A percentile compares a stretch with the other conserved stretches of the same genome.
Evolutionary conservation across 805 yeast genomes (phyloP).

Genomic region (Ogataea pilisensis): DNA sequence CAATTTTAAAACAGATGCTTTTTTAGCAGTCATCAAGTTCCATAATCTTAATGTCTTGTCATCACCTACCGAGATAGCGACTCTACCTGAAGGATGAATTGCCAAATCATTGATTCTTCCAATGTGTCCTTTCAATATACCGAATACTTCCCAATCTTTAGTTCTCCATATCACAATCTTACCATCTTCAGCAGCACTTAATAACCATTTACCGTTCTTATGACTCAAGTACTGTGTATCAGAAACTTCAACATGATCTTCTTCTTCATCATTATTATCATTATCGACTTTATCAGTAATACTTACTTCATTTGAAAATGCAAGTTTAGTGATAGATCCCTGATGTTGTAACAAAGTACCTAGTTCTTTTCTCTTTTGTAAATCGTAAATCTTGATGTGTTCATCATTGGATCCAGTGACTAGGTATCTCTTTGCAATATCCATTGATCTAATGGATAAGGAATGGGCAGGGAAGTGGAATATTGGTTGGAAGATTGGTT

Average conservation of each 20-base stretch:
- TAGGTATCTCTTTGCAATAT: constrained; percentile 74
- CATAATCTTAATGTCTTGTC: constrained; percentile 84
- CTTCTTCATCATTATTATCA: constrained; percentile 9
- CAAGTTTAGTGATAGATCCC: constrained; percentile 78
- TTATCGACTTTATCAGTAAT: not conserved
- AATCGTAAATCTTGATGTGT: constrained; percentile 88
- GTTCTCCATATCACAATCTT: constrained; percentile 89
- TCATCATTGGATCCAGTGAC: constrained; percentile 96
- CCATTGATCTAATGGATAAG: constrained; percentile 79
- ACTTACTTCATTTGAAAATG: constrained; percentile 55
- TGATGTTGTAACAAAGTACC: constrained; percentile 85
- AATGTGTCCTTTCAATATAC: constrained; percentile 82
- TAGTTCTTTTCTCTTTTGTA: constrained; percentile 88
- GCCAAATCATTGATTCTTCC: constrained; percentile 81
- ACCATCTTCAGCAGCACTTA: constrained; percentile 90
- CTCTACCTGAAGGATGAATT: constrained; percentile 85
- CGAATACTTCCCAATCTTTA: constrained; percentile 93
- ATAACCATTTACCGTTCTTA: constrained; percentile 78
- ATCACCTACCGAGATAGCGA: constrained; percentile 84
- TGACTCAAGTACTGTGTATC: constrained; percentile 12
- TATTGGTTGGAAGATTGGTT: constrained; percentile 81
- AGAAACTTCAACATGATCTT: constrained; percentile 17
- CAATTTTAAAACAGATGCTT: constrained; percentile 79
- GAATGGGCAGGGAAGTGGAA: constrained; percentile 96
- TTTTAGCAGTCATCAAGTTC: constrained; percentile 95